A percentile compares a stretch with the other conserved stretches of the same genome.
Evolutionary conservation across 805 yeast species (phyloP).

Genomic region (Kuraishia molischiana): DNA sequence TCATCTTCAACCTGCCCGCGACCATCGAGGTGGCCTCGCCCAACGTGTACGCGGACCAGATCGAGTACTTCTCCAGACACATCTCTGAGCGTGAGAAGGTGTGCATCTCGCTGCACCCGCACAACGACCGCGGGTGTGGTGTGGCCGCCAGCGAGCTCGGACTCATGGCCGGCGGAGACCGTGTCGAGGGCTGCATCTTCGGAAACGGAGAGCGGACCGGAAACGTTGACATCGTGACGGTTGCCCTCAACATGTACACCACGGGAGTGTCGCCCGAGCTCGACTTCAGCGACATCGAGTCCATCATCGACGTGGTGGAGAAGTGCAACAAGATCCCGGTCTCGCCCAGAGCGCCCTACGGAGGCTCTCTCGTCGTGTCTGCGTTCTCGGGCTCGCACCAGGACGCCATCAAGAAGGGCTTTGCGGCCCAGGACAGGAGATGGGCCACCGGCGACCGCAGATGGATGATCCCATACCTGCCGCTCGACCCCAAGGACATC

Average conservation of each 20-base stretch:
- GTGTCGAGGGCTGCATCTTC: constrained; percentile 78
- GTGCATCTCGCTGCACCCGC: constrained; percentile 72
- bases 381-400: constrained; percentile 86
- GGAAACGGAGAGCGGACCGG: constrained; percentile 89
- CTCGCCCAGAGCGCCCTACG: constrained; percentile 65
- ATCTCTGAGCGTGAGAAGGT: constrained; percentile 60
- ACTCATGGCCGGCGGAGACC: constrained; percentile 77
- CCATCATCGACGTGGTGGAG: constrained; percentile 65
- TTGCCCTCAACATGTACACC: constrained; percentile 69
- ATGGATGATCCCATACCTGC: constrained; percentile 77
- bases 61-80: constrained; percentile 58
- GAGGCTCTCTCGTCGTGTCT: constrained; percentile 82
- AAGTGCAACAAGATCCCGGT: constrained; percentile 76
- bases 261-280: constrained; percentile 67
- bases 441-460: constrained; percentile 23
- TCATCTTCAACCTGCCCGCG: constrained; percentile 76
- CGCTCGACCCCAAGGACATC: constrained; percentile 76
- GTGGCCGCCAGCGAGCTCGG: constrained; percentile 86
- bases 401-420: constrained; percentile 83
- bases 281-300: constrained; percentile 59
- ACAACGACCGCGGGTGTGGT: constrained; percentile 80
- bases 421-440: constrained; percentile 35
- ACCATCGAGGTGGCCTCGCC: constrained; percentile 80
- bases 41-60: constrained; percentile 76
- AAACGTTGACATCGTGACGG: constrained; percentile 71